Evolutionary conservation across 1,139 yeast genomes (phyloP).

Genomic region (Suhomyces bokatorum): DNA sequence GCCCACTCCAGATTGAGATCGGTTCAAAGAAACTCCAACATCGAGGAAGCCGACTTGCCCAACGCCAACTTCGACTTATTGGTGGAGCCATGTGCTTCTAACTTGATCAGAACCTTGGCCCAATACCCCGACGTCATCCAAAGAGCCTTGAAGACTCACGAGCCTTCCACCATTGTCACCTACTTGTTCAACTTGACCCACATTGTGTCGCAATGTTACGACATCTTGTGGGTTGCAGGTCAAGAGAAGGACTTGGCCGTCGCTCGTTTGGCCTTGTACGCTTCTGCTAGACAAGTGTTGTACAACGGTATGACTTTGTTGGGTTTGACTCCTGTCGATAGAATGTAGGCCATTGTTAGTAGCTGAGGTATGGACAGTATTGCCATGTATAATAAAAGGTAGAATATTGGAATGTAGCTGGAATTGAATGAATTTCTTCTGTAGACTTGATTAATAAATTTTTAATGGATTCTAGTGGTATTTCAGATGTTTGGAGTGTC

Average conservation of each 20-base stretch:
- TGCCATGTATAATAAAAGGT: background rate
- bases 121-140: slow-evolving; percentile 91
- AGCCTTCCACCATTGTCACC: slow-evolving; percentile 94
- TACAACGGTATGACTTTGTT: slow-evolving; percentile 88
- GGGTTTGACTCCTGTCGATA: slow-evolving; percentile 95
- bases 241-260: slow-evolving; percentile 84
- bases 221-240: slow-evolving; percentile 96
- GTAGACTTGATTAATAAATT: too few relatives aligned
- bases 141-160: slow-evolving; percentile 80
- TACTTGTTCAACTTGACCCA: slow-evolving; percentile 91
- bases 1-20: slow-evolving; percentile 98
- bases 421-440: too few relatives aligned
- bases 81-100: slow-evolving; percentile 72
- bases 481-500: too few relatives aligned
- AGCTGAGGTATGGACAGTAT: background rate
- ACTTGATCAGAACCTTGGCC: slow-evolving; percentile 74
- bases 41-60: slow-evolving; percentile 46
- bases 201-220: slow-evolving; percentile 92
- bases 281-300: slow-evolving; percentile 87
- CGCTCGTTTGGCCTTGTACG: slow-evolving; percentile 91
- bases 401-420: background rate
- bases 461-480: too few relatives aligned
- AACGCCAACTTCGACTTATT: slow-evolving; percentile 71
- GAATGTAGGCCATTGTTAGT: slow-evolving; percentile 61
- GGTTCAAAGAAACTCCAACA: slow-evolving; percentile 80